Base-by-base conservation (phyloP, 495 filamentous ascomycete species). In the Penicillium steckii region DNA sequence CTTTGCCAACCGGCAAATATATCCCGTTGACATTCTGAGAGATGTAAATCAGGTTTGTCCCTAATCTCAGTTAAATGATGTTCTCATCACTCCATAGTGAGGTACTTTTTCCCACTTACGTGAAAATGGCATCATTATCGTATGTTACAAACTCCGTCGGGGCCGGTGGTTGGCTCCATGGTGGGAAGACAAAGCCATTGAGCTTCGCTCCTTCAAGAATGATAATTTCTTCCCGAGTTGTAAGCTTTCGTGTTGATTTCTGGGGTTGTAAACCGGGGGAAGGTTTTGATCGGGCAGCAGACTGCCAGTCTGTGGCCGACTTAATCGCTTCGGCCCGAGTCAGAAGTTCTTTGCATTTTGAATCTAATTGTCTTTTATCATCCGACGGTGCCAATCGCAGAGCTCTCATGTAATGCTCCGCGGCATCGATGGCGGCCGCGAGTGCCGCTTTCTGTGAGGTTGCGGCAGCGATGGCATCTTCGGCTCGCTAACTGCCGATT, bases 1-100 rank as follows among this genome's bases (percentile, higher is more conserved):
- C 93, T 78, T 68, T 82, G 86, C 94, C 94, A 99, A 17, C 85
- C 84, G 35, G 82, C 79, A 57, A 97, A 89, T 8, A 89, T 84
- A 40, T 80, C 70, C 47, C 68, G 68, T 62, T 97, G 94, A 18
- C 76, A 72, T 10, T 79, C 59, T 1, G 94, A 97, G 15, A 99
- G 75, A 25, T 81, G 67, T 30, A 89, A 75, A 25, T 86, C 79
- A 5, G 80, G 72, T 13, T 78, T 64, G 61, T 96, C 92, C 57
- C 89, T 95, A 60, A 42, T 53, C 19, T 22, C 24, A 17, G 50
- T 78, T 52, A 77, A 71, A 56, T 37, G 15, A 15, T n/a, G 3
- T 8, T 15, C 15, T 18, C 15, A 7, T 6, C 15, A 15, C 33
- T 7, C 33, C 18, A 8, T 4, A n/a, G 33, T 17, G 8, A 37